These are phyloP conservation scores for Batkoa obscura DNA, from an alignment of 371 early-diverging fungal genomes.

Conservation along the genomic window DNA sequence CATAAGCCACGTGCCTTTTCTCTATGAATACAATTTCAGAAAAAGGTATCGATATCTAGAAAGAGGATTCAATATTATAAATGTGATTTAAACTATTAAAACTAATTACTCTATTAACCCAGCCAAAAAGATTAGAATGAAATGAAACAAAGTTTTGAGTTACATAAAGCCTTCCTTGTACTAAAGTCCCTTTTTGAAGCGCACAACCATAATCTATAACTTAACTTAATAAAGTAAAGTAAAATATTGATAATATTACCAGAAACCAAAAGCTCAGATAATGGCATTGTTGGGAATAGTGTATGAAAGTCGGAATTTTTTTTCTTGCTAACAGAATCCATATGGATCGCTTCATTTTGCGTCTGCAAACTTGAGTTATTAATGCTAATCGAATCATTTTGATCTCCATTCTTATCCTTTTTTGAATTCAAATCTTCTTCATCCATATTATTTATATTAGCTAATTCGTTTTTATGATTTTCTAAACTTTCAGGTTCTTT, in stretches of 20 bases:
- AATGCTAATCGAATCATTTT: too few species aligned
- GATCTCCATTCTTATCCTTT: too few species aligned
- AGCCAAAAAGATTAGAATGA: slow-evolving; percentile 87
- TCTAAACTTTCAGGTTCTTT: too few species aligned
- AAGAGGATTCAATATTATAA: background rate
- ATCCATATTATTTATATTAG: too few species aligned
- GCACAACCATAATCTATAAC: slow-evolving; percentile 68
- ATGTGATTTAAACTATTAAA: background rate
- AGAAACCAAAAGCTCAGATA: slow-evolving; percentile 36
- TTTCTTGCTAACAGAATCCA: background rate
- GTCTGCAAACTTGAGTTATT: too few species aligned
- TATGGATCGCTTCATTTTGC: too few species aligned
- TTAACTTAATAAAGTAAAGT: background rate
- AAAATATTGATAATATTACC: slow-evolving; percentile 15
- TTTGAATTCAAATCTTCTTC: too few species aligned
- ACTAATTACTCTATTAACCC: slow-evolving; percentile 58
- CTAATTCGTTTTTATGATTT: too few species aligned
- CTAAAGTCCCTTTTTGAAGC: slow-evolving; percentile 73
- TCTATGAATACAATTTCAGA: slow-evolving; percentile 65
- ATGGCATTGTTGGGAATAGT: slow-evolving; percentile 37
- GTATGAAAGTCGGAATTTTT: slow-evolving; percentile 28
- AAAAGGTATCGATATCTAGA: slow-evolving; percentile 56
- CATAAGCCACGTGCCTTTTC: slow-evolving; percentile 50
- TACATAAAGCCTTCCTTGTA: slow-evolving; percentile 79
- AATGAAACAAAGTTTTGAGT: slow-evolving; percentile 79